Conservation (phyloP, 1,284 basidiomycete species). For the Austroboletus niveus region DNA sequence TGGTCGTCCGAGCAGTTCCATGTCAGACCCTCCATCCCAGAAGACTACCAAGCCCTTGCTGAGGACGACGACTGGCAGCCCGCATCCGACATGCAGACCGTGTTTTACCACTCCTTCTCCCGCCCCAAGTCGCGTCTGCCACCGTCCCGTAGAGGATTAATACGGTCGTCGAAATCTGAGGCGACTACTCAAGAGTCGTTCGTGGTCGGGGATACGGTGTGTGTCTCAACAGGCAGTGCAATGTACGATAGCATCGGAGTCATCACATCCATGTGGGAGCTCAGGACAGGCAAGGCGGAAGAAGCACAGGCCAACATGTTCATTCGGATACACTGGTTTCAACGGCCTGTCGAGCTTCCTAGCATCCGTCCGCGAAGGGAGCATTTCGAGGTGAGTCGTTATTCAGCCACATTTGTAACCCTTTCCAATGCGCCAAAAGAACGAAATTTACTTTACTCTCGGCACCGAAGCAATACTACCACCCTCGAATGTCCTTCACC, state of each 20-base stretch:
- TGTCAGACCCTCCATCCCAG: constrained; percentile 36
- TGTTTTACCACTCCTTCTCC: constrained; percentile 34
- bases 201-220: constrained; percentile 60
- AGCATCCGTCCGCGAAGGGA: constrained; percentile 54
- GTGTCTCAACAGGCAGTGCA: constrained; percentile 53
- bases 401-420: not conserved
- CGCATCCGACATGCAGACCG: constrained; percentile 18
- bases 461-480: constrained; percentile 44
- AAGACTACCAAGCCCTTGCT: constrained; percentile 33
- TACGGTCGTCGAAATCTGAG: constrained; percentile 23
- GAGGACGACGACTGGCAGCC: constrained; percentile 34
- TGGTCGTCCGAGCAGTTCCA: constrained; percentile 45
- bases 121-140: constrained; percentile 20
- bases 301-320: constrained; percentile 38
- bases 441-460: constrained; percentile 69
- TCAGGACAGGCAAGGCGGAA: constrained; percentile 30
- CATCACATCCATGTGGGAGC: constrained; percentile 65
- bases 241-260: constrained; percentile 59
- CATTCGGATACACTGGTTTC: constrained; percentile 69
- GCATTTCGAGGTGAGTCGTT: constrained; percentile 49
- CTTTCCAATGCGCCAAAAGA: constrained; percentile 38
- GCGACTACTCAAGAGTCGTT: constrained; percentile 35
- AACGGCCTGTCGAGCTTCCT: constrained; percentile 59
- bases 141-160: constrained; percentile 23
- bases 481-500: constrained; percentile 49